These are phyloP conservation scores for Tricholoma furcatifolium DNA, from an alignment of 768 basidiomycete genomes.

Conservation along the genomic window DNA sequence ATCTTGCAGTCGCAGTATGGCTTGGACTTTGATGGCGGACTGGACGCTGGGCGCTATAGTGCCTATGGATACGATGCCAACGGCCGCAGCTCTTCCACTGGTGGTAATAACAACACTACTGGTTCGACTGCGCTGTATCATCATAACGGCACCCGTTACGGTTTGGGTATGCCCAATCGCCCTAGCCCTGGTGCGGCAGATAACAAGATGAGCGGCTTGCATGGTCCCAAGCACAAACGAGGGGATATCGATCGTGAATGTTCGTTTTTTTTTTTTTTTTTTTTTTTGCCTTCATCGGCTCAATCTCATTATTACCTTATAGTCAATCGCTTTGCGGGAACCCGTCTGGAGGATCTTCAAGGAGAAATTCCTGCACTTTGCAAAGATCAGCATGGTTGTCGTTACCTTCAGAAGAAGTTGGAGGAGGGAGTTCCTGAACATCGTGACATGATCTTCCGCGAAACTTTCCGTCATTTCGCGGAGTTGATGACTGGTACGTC, in stretches of 20 bases:
- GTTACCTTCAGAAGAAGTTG: conserved; percentile 97
- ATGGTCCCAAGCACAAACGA: conserved; percentile 93
- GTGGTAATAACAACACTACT: conserved; percentile 30
- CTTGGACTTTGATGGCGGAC: conserved; percentile 49
- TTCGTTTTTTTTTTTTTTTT: conserved; percentile 25
- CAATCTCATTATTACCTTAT: background rate
- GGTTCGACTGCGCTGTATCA: conserved; percentile 80
- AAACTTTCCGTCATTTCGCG: conserved; percentile 96
- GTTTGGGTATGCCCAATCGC: conserved; percentile 59
- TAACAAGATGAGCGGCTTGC: conserved; percentile 84
- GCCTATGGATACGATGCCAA: conserved; percentile 56
- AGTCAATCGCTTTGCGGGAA: conserved; percentile 98
- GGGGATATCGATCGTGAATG: conserved; percentile 91
- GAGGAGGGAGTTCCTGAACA: conserved; percentile 96
- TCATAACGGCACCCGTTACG: conserved; percentile 77
- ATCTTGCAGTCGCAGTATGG: conserved; percentile 46
- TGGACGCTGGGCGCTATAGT: conserved; percentile 55
- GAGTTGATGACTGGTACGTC: conserved; percentile 93
- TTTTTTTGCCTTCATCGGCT: conserved; percentile 6
- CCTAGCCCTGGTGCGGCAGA: conserved; percentile 49
- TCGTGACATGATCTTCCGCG: conserved; percentile 98
- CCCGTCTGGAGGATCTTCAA: conserved; percentile 90
- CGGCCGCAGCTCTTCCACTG: conserved; percentile 31
- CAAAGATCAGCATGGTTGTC: conserved; percentile 99
- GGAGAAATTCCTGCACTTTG: conserved; percentile 93